Conservation (phyloP, 345 rosid species). For the Hypericum perforatum region DNA sequence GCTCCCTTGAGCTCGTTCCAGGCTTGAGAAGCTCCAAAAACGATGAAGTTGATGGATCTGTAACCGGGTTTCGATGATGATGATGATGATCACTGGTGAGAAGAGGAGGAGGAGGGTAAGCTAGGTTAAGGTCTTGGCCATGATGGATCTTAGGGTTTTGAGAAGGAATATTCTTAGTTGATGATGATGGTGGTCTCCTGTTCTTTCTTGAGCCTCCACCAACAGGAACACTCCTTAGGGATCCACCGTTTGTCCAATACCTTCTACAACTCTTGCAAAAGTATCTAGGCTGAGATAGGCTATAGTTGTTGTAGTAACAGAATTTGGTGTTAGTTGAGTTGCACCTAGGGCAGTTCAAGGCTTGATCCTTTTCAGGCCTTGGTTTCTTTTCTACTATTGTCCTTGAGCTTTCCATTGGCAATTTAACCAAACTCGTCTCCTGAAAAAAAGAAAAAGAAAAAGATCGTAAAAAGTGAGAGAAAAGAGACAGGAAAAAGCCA, state of each 20-base stretch:
- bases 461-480: not conserved
- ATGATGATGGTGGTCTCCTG: slow-evolving; percentile 22
- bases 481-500: slow-evolving; percentile 12
- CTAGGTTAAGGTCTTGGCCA: slow-evolving; percentile 36
- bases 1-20: slow-evolving; percentile 18
- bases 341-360: slow-evolving; percentile 50
- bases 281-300: slow-evolving; percentile 49
- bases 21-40: slow-evolving; percentile 22
- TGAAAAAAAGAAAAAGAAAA: slow-evolving; percentile 13
- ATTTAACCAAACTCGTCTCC: slow-evolving; percentile 26
- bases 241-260: slow-evolving; percentile 57
- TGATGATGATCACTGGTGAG: not conserved
- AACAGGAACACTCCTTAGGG: slow-evolving; percentile 50
- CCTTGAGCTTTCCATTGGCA: slow-evolving; percentile 27
- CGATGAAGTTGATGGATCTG: slow-evolving; percentile 7
- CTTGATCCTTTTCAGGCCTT: slow-evolving; percentile 33
- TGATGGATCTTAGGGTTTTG: slow-evolving; percentile 33
- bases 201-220: slow-evolving; percentile 58
- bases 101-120: slow-evolving; percentile 13
- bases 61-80: slow-evolving; percentile 18
- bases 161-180: slow-evolving; percentile 18
- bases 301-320: slow-evolving; percentile 56
- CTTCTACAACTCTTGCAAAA: slow-evolving; percentile 52
- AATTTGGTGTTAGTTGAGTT: slow-evolving; percentile 42
- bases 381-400: slow-evolving; percentile 20